Percentiles rank a stretch among this genome's conserved stretches.
Conservation (phyloP, 176 grass and related monocot species). For the sorghum (Sorghum bicolor) region DNA sequence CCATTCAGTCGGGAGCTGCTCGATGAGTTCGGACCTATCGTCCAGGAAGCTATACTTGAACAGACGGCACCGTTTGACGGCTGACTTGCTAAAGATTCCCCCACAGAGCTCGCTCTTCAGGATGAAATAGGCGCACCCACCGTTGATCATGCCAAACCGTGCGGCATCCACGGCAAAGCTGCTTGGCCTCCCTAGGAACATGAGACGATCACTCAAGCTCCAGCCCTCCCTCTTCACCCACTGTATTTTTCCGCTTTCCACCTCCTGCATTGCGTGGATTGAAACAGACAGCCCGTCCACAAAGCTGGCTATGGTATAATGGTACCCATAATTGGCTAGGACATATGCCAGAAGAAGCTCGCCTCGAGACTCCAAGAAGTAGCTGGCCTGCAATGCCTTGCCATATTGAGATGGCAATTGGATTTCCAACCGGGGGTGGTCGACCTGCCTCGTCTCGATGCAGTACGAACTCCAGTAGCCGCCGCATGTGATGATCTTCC, state of each 20-base stretch:
- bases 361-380: background rate
- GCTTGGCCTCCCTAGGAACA: conserved; percentile 3
- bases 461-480: background rate
- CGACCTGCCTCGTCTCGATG: too few relatives aligned
- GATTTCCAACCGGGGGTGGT: background rate
- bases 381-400: background rate
- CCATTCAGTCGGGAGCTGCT: background rate
- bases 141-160: background rate
- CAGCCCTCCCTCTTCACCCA: background rate
- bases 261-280: background rate
- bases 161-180: background rate
- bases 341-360: background rate
- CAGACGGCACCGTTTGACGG: background rate
- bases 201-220: background rate
- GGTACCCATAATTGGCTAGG: background rate
- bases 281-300: background rate
- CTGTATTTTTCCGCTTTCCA: background rate
- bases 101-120: background rate
- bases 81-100: background rate
- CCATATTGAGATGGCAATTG: background rate
- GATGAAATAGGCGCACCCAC: background rate
- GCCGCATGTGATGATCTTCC: too few relatives aligned
- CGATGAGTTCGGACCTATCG: background rate
- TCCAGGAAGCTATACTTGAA: background rate
- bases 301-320: background rate